Base-by-base conservation (phyloP, 202 grass and related monocot species). In the Dendrocalamus latiflorus region DNA sequence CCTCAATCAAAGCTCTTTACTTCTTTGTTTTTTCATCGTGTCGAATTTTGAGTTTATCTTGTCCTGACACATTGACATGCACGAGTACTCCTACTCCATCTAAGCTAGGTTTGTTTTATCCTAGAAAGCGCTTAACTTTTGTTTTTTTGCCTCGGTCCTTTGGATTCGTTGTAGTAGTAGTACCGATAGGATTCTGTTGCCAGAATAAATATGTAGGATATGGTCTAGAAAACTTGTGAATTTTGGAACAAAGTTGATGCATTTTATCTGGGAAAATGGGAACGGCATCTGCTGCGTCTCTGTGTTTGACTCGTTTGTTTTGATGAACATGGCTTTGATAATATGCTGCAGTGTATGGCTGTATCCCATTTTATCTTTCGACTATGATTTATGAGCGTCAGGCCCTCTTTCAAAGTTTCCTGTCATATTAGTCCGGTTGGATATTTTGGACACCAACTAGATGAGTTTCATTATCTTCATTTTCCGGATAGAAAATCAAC, bases 221-320 rank as follows among this genome's bases (percentile, higher is more conserved):
- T 13, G 3, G 1, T 41, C 5, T 54, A 43, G 43, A 33, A 11
- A 17, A 11, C 0, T 57, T 13, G 24, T 45, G 33, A 22, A 33
- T 45, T 53, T 44, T 22, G 42, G 69, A 68, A 61, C 68, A 61
- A 24, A 59, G 17, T 68, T 45, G 15, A 20, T 50, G 26, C 84
- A 33, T 76, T 75, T 68, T 53, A 60, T 59, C 10, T 33, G 16
- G 21, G 43, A 28, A 79, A 75, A 57, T 21, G 61, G 7, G 39
- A 64, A 57, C 34, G 20, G n/a, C 68, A 20, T 55, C 48, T 50
- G 48, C 14, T 74, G 28, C 34, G 30, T 18, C 14, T 44, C 34
- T 45, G 4, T n/a, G 17, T 68, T 80, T 67, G 58, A 80, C 45
- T 86, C 25, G 22, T 58, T 57, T 45, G 50, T 73, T 80, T 80